Evolutionary conservation across 2,329 filamentous ascomycete genomes (phyloP), one percentile per base, ranked within the genome.

Genomic region (Aureobasidium uvarum): DNA sequence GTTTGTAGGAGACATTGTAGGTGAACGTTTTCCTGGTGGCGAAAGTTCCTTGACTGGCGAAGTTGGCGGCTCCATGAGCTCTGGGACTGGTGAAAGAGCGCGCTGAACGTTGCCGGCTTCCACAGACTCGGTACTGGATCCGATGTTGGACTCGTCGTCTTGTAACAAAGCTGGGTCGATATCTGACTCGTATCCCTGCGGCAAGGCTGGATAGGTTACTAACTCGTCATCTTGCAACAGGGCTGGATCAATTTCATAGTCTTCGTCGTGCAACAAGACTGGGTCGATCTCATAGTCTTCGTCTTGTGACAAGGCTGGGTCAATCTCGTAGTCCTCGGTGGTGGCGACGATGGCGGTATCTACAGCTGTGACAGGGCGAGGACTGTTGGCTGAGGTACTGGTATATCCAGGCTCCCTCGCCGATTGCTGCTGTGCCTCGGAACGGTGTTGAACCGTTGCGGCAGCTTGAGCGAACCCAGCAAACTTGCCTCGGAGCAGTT

Each of bases 401-500:
- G 45, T 62, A 62, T 62, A 16, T 62, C 58, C 58, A 50, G 58
- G 45, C 45, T 62, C 45, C 43, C 45, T 62, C 58, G 31, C 33
- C 20, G 7, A 18, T 39, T 51, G 54, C 39, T 58, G 58, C 58
- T 62, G 43, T 50, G 58, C 45, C 45, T 62, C 45, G 45, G 33
- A 28, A 51, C 31, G 58, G 16, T 20, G 33, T 50, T 28, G 45
- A 41, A 41, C 5, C 33, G 23, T 45, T 50, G 45, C 25, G 41
- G 33, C 16, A 51, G 58, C 39, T 46, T 31, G 58, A 50, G 45
- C n/a, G 58, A 62, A 51, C 13, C 58, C 58, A n/a, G 2, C 33
- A 18, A 62, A 62, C 58, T 8, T 62, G 41, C 31, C 51, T 60
- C 41, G 31, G 13, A 48, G 56, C 43, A 38, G 56, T 18, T 36